Percentiles rank a stretch among this genome's conserved stretches.
phyloP scores from a whole-genome alignment of 257 asterid genomes.

The Jacaranda copaia region DNA sequence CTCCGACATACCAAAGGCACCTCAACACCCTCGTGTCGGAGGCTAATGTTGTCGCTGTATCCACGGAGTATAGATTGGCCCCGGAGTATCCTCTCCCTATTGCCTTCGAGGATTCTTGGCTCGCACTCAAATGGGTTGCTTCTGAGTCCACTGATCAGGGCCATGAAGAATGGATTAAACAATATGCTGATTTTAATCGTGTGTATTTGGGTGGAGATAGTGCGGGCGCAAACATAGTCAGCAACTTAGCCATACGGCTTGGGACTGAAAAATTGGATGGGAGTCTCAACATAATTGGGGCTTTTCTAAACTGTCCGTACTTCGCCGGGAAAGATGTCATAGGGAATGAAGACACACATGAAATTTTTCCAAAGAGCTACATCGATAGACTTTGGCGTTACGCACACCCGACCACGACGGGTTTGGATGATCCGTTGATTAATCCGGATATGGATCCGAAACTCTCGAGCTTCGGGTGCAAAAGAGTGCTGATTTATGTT shows the following conservation, averaged over 20 bases:
- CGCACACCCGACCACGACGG: conserved; percentile 35
- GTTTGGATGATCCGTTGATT: conserved; percentile 54
- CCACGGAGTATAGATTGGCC: conserved; percentile 45
- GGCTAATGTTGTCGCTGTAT: conserved; percentile 47
- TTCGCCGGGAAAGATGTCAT: conserved; percentile 57
- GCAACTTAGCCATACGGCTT: conserved; percentile 47
- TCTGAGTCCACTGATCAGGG: conserved; percentile 20
- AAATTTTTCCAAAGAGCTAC: not conserved
- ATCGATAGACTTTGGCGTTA: conserved; percentile 37
- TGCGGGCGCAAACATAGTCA: conserved; percentile 67
- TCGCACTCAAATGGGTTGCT: conserved; percentile 43
- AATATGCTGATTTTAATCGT: conserved; percentile 51
- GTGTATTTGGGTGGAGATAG: conserved; percentile 72
- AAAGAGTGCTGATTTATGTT: conserved; percentile 50
- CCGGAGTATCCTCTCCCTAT: conserved; percentile 50
- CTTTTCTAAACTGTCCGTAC: conserved; percentile 57
- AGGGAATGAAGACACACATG: conserved; percentile 36
- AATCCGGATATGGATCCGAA: conserved; percentile 57
- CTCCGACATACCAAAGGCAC: conserved; percentile 44
- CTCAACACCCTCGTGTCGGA: conserved; percentile 43
- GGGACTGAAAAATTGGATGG: conserved; percentile 48
- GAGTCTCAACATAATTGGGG: conserved; percentile 43
- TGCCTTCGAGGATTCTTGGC: conserved; percentile 48
- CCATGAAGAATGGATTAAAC: conserved; percentile 49
- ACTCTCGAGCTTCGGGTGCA: conserved; percentile 46